A percentile compares a stretch with the other conserved stretches of the same genome.
Conservation (phyloP, 202 grass and related monocot genomes). For the Musa balbisiana region DNA sequence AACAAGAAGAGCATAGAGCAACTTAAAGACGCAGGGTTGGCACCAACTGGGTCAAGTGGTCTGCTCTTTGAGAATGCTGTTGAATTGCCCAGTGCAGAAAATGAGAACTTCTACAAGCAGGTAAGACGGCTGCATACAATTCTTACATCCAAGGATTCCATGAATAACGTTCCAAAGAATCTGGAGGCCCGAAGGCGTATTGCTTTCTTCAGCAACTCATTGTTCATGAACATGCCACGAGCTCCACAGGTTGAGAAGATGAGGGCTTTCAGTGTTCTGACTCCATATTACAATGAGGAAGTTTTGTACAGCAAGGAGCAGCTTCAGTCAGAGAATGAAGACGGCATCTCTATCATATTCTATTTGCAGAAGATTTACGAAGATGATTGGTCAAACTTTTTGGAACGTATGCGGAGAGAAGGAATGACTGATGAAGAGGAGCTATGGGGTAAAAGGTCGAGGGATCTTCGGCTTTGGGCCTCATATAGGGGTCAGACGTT, state of each 20-base stretch:
- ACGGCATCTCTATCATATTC: slow-evolving; percentile 15
- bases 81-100: background rate
- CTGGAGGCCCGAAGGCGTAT: slow-evolving; percentile 7
- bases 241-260: slow-evolving; percentile 16
- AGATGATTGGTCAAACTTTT: slow-evolving; percentile 16
- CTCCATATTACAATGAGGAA: slow-evolving; percentile 16
- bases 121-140: slow-evolving; percentile 4
- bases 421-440: slow-evolving; percentile 4
- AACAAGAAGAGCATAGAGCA: slow-evolving; percentile 1
- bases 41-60: background rate
- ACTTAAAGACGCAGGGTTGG: background rate
- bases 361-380: slow-evolving; percentile 17
- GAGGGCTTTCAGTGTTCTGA: background rate
- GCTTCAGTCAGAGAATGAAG: slow-evolving; percentile 8
- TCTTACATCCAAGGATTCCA: slow-evolving; percentile 12
- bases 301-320: slow-evolving; percentile 16
- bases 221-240: slow-evolving; percentile 19
- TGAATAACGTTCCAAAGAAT: slow-evolving; percentile 14
- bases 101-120: slow-evolving; percentile 7
- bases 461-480: slow-evolving; percentile 13
- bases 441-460: background rate
- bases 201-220: slow-evolving; percentile 18
- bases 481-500: slow-evolving; percentile 17
- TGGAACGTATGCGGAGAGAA: slow-evolving; percentile 16
- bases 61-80: slow-evolving; percentile 14